These are phyloP conservation scores for Prinsepia uniflora DNA, from an alignment of 306 rosid genomes.

Conservation along the genomic window DNA sequence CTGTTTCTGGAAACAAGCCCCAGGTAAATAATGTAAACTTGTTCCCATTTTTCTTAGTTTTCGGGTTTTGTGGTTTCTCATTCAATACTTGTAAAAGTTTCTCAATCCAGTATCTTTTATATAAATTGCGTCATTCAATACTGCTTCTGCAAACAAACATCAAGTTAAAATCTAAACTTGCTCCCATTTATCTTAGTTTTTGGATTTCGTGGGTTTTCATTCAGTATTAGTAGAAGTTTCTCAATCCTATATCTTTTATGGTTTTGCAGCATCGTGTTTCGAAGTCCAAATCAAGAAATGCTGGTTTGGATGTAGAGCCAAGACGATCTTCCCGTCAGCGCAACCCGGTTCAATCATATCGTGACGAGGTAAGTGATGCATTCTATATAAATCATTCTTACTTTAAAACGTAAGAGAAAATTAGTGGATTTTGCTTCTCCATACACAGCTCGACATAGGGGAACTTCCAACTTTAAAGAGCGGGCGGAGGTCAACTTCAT, in stretches of 20 bases:
- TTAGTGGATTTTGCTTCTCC: neutral
- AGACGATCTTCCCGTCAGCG: constrained; percentile 58
- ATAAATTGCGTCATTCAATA: too few species aligned
- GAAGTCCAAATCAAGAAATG: constrained; percentile 30
- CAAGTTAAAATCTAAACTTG: constrained; percentile 33
- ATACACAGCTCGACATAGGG: constrained; percentile 32
- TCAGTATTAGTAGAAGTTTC: neutral
- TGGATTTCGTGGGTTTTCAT: neutral
- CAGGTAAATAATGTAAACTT: constrained; percentile 33
- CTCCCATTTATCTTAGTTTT: neutral
- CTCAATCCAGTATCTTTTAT: neutral
- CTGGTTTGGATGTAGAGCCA: constrained; percentile 31
- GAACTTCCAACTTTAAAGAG: constrained; percentile 38
- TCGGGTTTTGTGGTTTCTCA: neutral
- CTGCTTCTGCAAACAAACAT: constrained; percentile 42
- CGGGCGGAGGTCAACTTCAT: constrained; percentile 45
- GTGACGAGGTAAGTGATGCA: constrained; percentile 40
- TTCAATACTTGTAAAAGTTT: neutral
- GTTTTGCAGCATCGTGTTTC: constrained; percentile 35
- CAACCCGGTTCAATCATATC: constrained; percentile 40
- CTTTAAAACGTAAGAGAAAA: neutral
- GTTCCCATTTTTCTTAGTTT: neutral
- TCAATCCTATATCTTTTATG: neutral
- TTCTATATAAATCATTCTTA: too few species aligned
- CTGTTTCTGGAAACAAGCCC: constrained; percentile 42